Evolutionary conservation across 176 grass and related monocot species (phyloP).

Genomic region (Phoenix dactylifera): DNA sequence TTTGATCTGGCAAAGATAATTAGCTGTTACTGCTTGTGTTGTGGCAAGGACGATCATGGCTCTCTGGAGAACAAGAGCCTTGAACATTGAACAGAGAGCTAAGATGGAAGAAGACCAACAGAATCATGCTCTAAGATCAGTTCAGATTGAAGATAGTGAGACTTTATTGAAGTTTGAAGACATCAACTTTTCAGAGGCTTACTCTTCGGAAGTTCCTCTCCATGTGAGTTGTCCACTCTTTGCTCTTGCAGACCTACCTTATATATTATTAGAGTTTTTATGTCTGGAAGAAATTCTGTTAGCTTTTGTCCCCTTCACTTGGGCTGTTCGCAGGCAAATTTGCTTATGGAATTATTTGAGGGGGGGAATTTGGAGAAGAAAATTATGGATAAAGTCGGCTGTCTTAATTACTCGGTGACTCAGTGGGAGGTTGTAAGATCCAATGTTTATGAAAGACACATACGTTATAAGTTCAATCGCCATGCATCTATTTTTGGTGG

Average conservation of each 20-base stretch:
- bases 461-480: slow-evolving; percentile 68
- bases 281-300: too few species aligned
- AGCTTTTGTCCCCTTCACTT: too few species aligned
- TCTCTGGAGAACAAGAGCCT: slow-evolving; percentile 64
- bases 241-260: too few species aligned
- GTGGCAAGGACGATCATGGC: slow-evolving; percentile 53
- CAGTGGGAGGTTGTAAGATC: slow-evolving; percentile 45
- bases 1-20: too few species aligned
- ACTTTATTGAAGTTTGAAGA: slow-evolving; percentile 40
- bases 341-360: slow-evolving; percentile 62
- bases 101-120: slow-evolving; percentile 60
- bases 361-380: slow-evolving; percentile 41
- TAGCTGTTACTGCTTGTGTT: background rate
- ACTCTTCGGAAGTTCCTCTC: slow-evolving; percentile 38
- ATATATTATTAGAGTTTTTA: too few species aligned
- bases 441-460: slow-evolving; percentile 42
- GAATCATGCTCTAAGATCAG: slow-evolving; percentile 17
- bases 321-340: slow-evolving; percentile 20
- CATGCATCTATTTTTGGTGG: slow-evolving; percentile 71
- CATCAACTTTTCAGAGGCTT: slow-evolving; percentile 35
- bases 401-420: slow-evolving; percentile 52
- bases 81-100: slow-evolving; percentile 36
- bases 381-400: slow-evolving; percentile 57
- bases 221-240: slow-evolving; percentile 32
- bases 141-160: slow-evolving; percentile 29